Evolutionary conservation across 1,284 basidiomycete genomes (phyloP), one percentile per base, ranked within the genome.

Genomic region (Abortiporus biennis): DNA sequence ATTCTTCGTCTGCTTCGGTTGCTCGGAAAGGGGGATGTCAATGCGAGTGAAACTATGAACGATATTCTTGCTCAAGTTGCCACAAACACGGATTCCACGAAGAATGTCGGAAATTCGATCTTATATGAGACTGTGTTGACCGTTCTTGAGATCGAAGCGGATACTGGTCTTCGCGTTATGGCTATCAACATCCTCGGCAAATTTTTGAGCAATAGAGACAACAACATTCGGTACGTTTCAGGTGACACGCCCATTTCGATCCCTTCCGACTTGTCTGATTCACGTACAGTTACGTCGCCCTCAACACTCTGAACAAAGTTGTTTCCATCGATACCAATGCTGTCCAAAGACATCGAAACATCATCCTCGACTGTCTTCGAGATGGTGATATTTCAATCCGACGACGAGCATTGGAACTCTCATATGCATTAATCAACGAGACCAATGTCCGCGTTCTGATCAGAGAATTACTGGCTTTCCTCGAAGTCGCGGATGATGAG

Each of bases 111-210:
- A 45, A 99, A 99, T 64, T 85, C 93, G 4, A 99, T 99, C 49
- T 68, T 99, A 25, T 99, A 99, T 62, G 96, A 99, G 67, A 95
- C 95, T 0, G 96, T 99, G 2, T 73, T 98, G 49, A 93, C 94
- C 5, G 89, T 99, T n/a, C 74, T 99, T 37, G 95, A 99, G 54
- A 99, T 99, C 48, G 93, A 98, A 58, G 95, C 96, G 6, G 96
- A 99, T 62, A 88, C 81, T 44, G 92, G 93, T 17, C 67, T 99
- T 30, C 82, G 96, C 4, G 95, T 99, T 41, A 98, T 99, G 96
- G 96, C 96, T 0, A 99, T 99, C 68, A 99, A 99, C 61, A 98
- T 99, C 46, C 76, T 99, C 33, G 96, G 96, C 47, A 99, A 98
- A 65, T 99, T 99, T 70, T 70, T 99, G 55, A 87, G 91, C 58